These are phyloP conservation scores for Solanum lignicaule DNA, from an alignment of 257 asterid species.

Conservation along the genomic window DNA sequence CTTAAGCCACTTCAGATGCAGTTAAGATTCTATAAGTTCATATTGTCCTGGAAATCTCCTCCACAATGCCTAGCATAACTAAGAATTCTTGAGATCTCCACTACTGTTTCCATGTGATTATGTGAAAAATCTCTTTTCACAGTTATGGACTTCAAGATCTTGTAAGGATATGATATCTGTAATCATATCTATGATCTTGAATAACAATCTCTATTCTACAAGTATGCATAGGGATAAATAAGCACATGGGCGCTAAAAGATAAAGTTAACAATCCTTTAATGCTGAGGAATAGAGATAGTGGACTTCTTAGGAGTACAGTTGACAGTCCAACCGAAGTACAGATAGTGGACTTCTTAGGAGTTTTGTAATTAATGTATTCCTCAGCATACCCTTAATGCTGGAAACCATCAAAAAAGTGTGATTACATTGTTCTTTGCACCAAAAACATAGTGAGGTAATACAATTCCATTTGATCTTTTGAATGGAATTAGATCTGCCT, in stretches of 20 bases:
- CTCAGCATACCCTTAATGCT: background rate
- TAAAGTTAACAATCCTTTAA: background rate
- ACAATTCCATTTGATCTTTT: background rate
- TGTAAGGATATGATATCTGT: background rate
- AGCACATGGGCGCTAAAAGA: background rate
- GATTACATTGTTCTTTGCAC: background rate
- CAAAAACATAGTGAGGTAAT: background rate
- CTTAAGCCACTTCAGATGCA: background rate
- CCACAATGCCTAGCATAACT: background rate
- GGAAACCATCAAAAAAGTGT: background rate
- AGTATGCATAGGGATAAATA: background rate
- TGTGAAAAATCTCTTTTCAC: background rate
- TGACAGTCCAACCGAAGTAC: background rate
- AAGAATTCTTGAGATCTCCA: background rate
- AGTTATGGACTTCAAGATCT: background rate
- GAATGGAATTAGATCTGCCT: background rate
- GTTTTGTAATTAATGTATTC: background rate
- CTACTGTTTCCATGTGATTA: background rate
- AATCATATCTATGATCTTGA: background rate
- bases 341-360: background rate
- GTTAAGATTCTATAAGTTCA: background rate
- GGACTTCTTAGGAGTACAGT: background rate
- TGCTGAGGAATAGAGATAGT: background rate
- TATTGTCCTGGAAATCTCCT: background rate
- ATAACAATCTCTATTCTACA: background rate